Percentiles rank a stretch among this genome's conserved stretches.
phyloP scores from a whole-genome alignment of 1,284 basidiomycete genomes.

The Sutorius eximius region DNA sequence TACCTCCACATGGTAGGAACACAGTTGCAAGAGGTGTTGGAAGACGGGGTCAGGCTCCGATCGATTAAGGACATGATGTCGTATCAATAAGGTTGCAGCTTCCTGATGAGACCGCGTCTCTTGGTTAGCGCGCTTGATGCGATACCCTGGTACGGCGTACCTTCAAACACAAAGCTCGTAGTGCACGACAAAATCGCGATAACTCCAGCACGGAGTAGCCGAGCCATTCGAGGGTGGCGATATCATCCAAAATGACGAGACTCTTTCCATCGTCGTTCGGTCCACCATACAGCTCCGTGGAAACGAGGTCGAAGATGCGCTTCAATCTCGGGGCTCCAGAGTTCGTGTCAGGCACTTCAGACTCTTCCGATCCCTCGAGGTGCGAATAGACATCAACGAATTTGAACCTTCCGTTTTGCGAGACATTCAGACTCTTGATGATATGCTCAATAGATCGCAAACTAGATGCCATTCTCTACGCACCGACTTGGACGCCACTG shows the following conservation, averaged over 20 bases:
- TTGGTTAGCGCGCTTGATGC: not conserved
- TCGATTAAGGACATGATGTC: conserved; percentile 58
- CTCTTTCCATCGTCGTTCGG: conserved; percentile 12
- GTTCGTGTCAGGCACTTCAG: conserved; percentile 16
- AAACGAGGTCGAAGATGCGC: conserved; percentile 37
- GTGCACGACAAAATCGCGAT: conserved; percentile 55
- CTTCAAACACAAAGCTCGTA: conserved; percentile 54
- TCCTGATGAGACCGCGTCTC: conserved; percentile 34
- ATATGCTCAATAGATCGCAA: not conserved
- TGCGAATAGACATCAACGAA: conserved; percentile 48
- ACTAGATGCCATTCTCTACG: conserved; percentile 19
- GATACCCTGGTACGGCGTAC: conserved; percentile 34
- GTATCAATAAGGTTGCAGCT: conserved; percentile 53
- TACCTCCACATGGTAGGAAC: conserved; percentile 67
- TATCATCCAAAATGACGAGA: conserved; percentile 66
- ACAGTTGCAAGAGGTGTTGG: conserved; percentile 54
- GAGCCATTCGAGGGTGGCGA: conserved; percentile 66
- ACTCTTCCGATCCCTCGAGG: conserved; percentile 11
- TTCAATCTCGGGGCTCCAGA: conserved; percentile 29
- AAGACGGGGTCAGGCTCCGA: conserved; percentile 60
- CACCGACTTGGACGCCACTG: conserved; percentile 61
- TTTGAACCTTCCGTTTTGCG: conserved; percentile 45
- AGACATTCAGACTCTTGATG: conserved; percentile 53
- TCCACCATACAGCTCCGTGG: conserved; percentile 9
- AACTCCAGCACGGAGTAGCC: conserved; percentile 53